Conservation (phyloP, 345 rosid species). For the Cardiospermum halicacabum region DNA sequence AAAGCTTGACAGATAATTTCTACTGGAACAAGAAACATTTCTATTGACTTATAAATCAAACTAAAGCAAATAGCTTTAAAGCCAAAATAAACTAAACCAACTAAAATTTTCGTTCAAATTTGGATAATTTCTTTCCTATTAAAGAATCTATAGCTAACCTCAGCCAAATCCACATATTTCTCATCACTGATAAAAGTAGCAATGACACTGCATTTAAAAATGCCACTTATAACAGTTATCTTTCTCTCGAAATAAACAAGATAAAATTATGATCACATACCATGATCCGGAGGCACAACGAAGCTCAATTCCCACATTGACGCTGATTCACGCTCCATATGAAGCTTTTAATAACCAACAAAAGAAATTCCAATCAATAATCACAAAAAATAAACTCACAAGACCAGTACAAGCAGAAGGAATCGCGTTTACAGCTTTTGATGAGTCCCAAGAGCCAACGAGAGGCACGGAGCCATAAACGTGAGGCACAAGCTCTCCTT, state of each 20-base stretch:
- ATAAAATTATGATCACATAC: slow-evolving; percentile 24
- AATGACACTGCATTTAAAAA: slow-evolving; percentile 8
- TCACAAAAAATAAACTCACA: neutral
- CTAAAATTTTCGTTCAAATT: too few relatives aligned
- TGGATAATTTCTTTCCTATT: too few relatives aligned
- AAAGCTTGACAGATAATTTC: too few relatives aligned
- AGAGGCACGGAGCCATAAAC: slow-evolving; percentile 89
- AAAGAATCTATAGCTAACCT: too few relatives aligned
- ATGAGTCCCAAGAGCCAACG: slow-evolving; percentile 92
- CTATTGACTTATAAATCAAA: too few relatives aligned
- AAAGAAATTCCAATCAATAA: slow-evolving; percentile 2
- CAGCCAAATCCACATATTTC: too few relatives aligned
- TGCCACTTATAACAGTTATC: slow-evolving; percentile 4
- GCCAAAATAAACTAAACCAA: too few relatives aligned
- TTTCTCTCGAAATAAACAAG: neutral
- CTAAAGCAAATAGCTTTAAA: too few relatives aligned
- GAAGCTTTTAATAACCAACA: slow-evolving; percentile 40
- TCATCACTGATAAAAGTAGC: too few relatives aligned
- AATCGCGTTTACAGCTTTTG: slow-evolving; percentile 59
- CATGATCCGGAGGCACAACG: slow-evolving; percentile 97
- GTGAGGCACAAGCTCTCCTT: slow-evolving; percentile 86
- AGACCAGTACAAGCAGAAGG: neutral
- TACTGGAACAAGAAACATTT: too few relatives aligned
- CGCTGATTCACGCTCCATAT: slow-evolving; percentile 88
- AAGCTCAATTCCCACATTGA: slow-evolving; percentile 90